A percentile compares a stretch with the other conserved stretches of the same genome.
phyloP scores from a whole-genome alignment of 148 eudicot species.

The Limonium bicolor region DNA sequence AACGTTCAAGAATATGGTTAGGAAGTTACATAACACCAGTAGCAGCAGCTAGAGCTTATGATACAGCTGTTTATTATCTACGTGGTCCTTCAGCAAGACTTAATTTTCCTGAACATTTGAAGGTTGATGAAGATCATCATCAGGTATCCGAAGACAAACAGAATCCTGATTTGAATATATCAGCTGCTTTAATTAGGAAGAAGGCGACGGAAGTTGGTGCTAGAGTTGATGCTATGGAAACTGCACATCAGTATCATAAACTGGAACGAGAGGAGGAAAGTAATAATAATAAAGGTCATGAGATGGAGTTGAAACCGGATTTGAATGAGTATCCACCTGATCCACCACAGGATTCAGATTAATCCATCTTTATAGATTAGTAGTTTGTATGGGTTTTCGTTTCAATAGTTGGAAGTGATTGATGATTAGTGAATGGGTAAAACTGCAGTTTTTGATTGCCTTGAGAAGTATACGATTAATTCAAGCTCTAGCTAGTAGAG shows the following conservation, averaged over 20 bases:
- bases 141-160: not conserved
- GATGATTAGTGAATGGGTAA: no score
- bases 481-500: no score
- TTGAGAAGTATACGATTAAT: no score
- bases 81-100: conserved; percentile 70
- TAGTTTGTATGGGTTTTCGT: not conserved
- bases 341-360: not conserved
- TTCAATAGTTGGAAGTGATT: not conserved
- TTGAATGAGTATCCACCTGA: conserved; percentile 1
- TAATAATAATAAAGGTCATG: not conserved
- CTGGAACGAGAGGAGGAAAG: not conserved
- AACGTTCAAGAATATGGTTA: conserved; percentile 74
- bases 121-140: not conserved
- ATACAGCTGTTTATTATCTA: conserved; percentile 77
- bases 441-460: no score
- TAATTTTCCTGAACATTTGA: conserved; percentile 58
- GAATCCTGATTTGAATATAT: no score
- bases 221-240: conserved; percentile 59
- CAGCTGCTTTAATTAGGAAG: conserved; percentile 51
- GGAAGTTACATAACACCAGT: conserved; percentile 68
- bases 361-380: not conserved
- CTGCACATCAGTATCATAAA: conserved; percentile 2
- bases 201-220: conserved; percentile 84
- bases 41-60: conserved; percentile 87
- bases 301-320: not conserved